Evolutionary conservation across 2,329 filamentous ascomycete species (phyloP).

Genomic region (Phialemoniopsis sp.): DNA sequence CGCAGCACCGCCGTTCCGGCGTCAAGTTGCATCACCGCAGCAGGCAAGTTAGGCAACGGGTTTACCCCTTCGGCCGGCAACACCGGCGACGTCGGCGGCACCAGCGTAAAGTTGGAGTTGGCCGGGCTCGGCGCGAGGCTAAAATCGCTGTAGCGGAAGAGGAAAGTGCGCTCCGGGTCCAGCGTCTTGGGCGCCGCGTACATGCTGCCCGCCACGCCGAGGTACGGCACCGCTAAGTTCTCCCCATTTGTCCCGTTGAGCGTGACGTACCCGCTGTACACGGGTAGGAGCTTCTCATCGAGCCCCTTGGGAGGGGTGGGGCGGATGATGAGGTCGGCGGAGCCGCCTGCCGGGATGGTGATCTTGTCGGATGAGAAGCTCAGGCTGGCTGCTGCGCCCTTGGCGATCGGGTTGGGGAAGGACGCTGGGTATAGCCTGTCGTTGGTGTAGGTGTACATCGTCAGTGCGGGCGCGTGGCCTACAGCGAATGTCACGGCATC

Average conservation of each 20-base stretch:
- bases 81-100: slow-evolving; percentile 6
- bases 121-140: slow-evolving; percentile 7
- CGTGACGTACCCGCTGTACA: slow-evolving; percentile 38
- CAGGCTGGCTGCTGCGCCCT: slow-evolving; percentile 7
- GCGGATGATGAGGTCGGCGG: slow-evolving; percentile 16
- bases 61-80: not conserved
- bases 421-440: slow-evolving; percentile 3
- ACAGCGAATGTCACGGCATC: slow-evolving; percentile 30
- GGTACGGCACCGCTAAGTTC: slow-evolving; percentile 31
- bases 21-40: slow-evolving; percentile 6
- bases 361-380: slow-evolving; percentile 14
- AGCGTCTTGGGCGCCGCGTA: slow-evolving; percentile 5
- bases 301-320: slow-evolving; percentile 19
- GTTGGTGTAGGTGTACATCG: slow-evolving; percentile 27
- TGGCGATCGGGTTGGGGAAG: slow-evolving; percentile 11
- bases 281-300: slow-evolving; percentile 21
- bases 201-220: slow-evolving; percentile 26
- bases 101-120: slow-evolving; percentile 17
- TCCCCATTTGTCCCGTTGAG: slow-evolving; percentile 31
- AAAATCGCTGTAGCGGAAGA: slow-evolving; percentile 3
- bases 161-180: slow-evolving; percentile 1
- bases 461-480: slow-evolving; percentile 25
- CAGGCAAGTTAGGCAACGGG: slow-evolving; percentile 1
- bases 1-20: slow-evolving; percentile 13
- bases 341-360: slow-evolving; percentile 17